Percentiles rank a stretch among this genome's conserved stretches.
Conservation (phyloP, 306 rosid genomes). For the Ormosia emarginata region DNA sequence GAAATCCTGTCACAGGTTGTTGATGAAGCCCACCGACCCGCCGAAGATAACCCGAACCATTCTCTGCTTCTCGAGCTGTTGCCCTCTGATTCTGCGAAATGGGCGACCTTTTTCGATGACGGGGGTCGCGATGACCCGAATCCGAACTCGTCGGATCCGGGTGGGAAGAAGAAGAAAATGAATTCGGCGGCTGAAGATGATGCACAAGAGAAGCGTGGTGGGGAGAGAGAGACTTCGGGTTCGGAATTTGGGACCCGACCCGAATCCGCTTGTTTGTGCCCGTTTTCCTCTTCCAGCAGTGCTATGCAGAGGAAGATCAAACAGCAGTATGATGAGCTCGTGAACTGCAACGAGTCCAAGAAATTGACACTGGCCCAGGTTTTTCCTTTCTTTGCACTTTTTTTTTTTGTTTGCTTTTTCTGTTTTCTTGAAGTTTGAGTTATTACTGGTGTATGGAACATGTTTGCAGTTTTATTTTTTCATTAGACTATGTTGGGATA, state of each 20-base stretch:
- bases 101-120: constrained; percentile 37
- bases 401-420: no score
- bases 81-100: constrained; percentile 53
- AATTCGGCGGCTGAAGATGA: constrained; percentile 24
- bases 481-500: no score
- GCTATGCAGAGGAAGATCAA: constrained; percentile 82
- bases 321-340: constrained; percentile 73
- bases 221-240: constrained; percentile 22
- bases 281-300: constrained; percentile 72
- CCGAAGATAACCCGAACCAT: constrained; percentile 34
- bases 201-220: constrained; percentile 9
- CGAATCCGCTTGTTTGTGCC: constrained; percentile 55
- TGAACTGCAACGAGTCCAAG: constrained; percentile 62
- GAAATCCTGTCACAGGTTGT: not conserved
- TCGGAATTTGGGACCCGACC: constrained; percentile 30
- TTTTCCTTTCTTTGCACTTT: not conserved
- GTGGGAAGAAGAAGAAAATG: constrained; percentile 38
- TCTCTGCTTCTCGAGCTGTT: constrained; percentile 43
- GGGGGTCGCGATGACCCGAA: not conserved
- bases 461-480: no score
- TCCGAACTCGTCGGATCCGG: constrained; percentile 11
- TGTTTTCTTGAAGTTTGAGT: no score
- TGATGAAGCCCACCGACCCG: not conserved
- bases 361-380: constrained; percentile 74
- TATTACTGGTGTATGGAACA: no score